A percentile compares a stretch with the other conserved stretches of the same genome.
phyloP scores from a whole-genome alignment of 192 early-diverging fungal species.

The Umbelopsis ramanniana region DNA sequence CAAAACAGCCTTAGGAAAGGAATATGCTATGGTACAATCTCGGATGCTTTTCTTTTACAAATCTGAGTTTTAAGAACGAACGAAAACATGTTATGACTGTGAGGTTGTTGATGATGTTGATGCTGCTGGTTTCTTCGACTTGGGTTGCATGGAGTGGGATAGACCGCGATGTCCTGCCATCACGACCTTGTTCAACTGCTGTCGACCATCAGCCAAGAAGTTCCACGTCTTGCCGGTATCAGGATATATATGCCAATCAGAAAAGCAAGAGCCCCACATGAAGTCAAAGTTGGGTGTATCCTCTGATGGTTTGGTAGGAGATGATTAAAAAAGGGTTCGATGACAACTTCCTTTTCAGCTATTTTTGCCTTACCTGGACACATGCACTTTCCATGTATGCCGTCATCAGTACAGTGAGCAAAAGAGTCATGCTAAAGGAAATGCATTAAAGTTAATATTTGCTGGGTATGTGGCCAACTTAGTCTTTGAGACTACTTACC shows the following conservation, averaged over 20 bases:
- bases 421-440: slow-evolving; percentile 30
- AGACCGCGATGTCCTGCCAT: slow-evolving; percentile 1
- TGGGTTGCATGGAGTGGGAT: neutral
- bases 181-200: neutral
- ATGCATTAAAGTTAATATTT: neutral
- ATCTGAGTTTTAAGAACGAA: neutral
- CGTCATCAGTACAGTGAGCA: slow-evolving; percentile 36
- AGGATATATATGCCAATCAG: slow-evolving; percentile 26
- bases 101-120: neutral
- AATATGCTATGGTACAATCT: slow-evolving; percentile 5
- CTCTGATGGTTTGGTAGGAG: slow-evolving; percentile 21
- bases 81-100: neutral
- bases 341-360: neutral
- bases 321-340: neutral
- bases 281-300: slow-evolving; percentile 33
- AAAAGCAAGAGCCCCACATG: slow-evolving; percentile 32
- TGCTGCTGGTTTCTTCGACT: neutral
- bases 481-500: slow-evolving; percentile 28
- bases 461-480: too few relatives aligned
- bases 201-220: slow-evolving; percentile 26
- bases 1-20: neutral
- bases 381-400: slow-evolving; percentile 34
- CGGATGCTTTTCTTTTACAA: neutral
- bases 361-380: slow-evolving; percentile 32
- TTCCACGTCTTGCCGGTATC: slow-evolving; percentile 28